Evolutionary conservation across 441 rosid genomes (phyloP).

Genomic region (Pelargonium cotyledonis): DNA sequence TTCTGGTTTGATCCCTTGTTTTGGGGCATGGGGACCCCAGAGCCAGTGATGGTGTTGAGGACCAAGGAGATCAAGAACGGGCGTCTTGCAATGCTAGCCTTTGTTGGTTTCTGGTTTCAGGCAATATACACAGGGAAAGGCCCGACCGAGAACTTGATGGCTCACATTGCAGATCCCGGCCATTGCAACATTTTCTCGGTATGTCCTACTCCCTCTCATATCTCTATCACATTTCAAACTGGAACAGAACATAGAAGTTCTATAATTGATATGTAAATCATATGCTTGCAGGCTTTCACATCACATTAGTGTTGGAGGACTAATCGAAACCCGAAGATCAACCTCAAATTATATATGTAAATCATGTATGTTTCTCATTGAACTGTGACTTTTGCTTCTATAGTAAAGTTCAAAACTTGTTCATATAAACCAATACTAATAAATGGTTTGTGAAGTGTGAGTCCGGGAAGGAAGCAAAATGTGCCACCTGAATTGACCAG

Average conservation of each 20-base stretch:
- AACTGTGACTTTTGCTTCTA: too few relatives aligned
- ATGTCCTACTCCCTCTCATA: not conserved
- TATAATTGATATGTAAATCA: too few relatives aligned
- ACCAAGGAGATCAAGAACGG: conserved; percentile 91
- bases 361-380: too few relatives aligned
- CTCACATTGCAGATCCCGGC: conserved; percentile 91
- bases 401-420: too few relatives aligned
- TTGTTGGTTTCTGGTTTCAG: conserved; percentile 84
- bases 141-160: conserved; percentile 67
- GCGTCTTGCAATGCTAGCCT: conserved; percentile 85
- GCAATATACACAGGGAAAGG: conserved; percentile 64
- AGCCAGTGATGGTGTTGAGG: conserved; percentile 87
- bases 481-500: too few relatives aligned
- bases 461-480: not conserved
- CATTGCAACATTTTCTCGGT: conserved; percentile 86
- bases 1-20: conserved; percentile 78
- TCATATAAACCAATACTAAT: too few relatives aligned
- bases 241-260: too few relatives aligned
- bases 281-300: conserved; percentile 56
- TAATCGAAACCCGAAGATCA: not conserved
- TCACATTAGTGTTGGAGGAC: conserved; percentile 24
- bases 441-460: not conserved
- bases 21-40: conserved; percentile 96
- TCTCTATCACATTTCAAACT: too few relatives aligned
- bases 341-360: not conserved